Percentiles rank a stretch among this genome's conserved stretches.
These are phyloP conservation scores for Pythium apleroticum DNA, from an alignment of 352 stramenopile genomes.

Conservation along the genomic window DNA sequence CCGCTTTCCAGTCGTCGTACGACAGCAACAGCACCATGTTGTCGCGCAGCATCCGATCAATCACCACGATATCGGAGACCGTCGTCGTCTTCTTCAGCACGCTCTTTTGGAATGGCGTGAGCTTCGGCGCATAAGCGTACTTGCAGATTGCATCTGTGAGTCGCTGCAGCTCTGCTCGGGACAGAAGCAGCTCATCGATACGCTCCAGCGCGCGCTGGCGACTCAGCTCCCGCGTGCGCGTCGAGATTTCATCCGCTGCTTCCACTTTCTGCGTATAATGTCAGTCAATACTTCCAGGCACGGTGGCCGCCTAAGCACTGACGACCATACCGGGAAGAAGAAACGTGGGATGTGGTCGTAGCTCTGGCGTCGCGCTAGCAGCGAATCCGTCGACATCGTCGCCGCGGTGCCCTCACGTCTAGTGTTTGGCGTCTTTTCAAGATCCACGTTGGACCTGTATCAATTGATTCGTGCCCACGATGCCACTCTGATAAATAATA, in stretches of 20 bases:
- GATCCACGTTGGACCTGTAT: background rate
- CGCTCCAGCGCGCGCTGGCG: slow-evolving; percentile 20
- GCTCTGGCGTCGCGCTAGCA: slow-evolving; percentile 25
- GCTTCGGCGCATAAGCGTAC: slow-evolving; percentile 6
- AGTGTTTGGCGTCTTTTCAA: background rate
- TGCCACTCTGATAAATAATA: too few species aligned
- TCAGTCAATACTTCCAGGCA: background rate
- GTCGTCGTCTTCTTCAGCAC: slow-evolving; percentile 27
- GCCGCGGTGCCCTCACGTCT: background rate
- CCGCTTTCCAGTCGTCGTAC: slow-evolving; percentile 38
- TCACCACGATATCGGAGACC: slow-evolving; percentile 30
- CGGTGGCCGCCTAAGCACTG: too few species aligned
- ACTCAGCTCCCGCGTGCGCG: slow-evolving; percentile 6
- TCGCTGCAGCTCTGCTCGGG: slow-evolving; percentile 1
- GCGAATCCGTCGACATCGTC: background rate
- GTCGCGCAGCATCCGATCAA: slow-evolving; percentile 40
- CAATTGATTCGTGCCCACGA: too few species aligned
- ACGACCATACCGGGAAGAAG: slow-evolving; percentile 37
- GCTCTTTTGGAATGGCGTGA: slow-evolving; percentile 30
- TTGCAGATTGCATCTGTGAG: slow-evolving; percentile 14
- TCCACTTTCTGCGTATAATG: slow-evolving; percentile 14
- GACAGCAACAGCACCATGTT: slow-evolving; percentile 40
- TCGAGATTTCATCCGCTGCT: background rate
- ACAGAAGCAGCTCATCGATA: slow-evolving; percentile 17
- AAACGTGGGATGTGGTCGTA: slow-evolving; percentile 43